These are phyloP conservation scores for Panicum miliaceum DNA, from an alignment of 176 grass and related monocot genomes.

Conservation along the genomic window DNA sequence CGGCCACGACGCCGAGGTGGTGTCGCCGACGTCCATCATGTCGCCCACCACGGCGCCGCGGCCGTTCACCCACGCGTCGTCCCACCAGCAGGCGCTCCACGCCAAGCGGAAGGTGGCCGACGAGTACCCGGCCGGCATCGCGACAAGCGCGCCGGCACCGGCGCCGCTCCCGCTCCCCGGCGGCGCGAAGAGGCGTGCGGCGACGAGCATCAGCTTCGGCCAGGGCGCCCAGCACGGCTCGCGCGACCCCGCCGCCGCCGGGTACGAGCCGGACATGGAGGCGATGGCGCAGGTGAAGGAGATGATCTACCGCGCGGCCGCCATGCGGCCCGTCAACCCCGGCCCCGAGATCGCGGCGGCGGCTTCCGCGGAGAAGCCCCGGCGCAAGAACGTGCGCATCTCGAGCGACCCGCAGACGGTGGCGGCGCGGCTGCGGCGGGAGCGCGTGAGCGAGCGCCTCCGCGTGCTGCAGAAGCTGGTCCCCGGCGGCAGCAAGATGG, in stretches of 20 bases:
- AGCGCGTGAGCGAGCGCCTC: slow-evolving; percentile 75
- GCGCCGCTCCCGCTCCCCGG: neutral
- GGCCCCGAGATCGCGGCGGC: slow-evolving; percentile 22
- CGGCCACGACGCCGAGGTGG: slow-evolving; percentile 57
- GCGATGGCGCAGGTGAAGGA: slow-evolving; percentile 88
- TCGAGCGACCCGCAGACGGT: slow-evolving; percentile 89
- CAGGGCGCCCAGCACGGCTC: neutral
- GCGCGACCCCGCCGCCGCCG: neutral
- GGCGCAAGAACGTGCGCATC: slow-evolving; percentile 84
- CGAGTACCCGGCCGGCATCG: neutral
- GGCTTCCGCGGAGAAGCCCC: slow-evolving; percentile 41
- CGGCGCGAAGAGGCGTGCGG: slow-evolving; percentile 17
- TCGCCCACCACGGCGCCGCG: slow-evolving; percentile 33
- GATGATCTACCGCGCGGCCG: slow-evolving; percentile 83
- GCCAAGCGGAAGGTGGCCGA: slow-evolving; percentile 50
- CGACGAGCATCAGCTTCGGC: slow-evolving; percentile 56
- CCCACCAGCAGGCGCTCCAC: neutral
- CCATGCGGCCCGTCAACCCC: slow-evolving; percentile 72
- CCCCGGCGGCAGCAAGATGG: slow-evolving; percentile 89
- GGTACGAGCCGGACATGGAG: slow-evolving; percentile 77
- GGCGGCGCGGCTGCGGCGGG: slow-evolving; percentile 76
- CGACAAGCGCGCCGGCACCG: neutral
- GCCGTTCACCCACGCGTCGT: slow-evolving; percentile 11
- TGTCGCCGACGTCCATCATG: slow-evolving; percentile 68
- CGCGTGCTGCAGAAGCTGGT: slow-evolving; percentile 81